Conservation (phyloP, 2,329 filamentous ascomycete species). For the Sarocladiaceae sp. region DNA sequence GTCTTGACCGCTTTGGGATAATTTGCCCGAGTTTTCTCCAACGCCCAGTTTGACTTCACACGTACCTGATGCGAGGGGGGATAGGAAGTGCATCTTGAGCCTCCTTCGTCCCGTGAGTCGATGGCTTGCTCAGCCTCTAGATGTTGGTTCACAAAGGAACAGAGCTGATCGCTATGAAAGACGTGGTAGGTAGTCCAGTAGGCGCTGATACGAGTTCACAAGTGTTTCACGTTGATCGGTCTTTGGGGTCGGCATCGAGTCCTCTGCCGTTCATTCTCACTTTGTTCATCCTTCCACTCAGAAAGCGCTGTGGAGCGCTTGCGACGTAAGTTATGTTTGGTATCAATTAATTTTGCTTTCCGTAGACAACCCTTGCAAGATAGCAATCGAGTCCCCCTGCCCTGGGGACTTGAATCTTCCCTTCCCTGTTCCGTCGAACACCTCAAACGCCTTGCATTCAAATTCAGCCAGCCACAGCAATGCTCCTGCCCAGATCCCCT, state of each 20-base stretch:
- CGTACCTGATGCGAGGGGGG: no score
- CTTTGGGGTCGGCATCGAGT: background rate
- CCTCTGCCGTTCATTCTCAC: no score
- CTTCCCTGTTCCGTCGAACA: background rate
- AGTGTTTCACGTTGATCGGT: constrained; percentile 3
- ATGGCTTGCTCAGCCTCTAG: constrained; percentile 2
- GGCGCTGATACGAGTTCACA: constrained; percentile 1
- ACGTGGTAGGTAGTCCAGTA: no score
- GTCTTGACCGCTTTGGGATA: background rate
- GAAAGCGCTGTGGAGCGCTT: no score
- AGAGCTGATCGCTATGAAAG: no score
- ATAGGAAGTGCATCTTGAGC: no score
- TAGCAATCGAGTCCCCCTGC: background rate
- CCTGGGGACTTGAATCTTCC: background rate
- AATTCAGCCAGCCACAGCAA: background rate
- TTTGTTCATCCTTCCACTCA: no score
- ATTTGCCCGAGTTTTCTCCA: constrained; percentile 9
- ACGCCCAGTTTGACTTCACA: no score
- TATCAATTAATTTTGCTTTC: background rate
- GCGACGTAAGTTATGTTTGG: background rate
- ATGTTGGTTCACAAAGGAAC: no score
- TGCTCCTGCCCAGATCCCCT: background rate
- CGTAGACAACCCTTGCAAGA: background rate
- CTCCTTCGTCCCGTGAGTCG: no score
- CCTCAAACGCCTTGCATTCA: background rate